Evolutionary conservation across 1,284 basidiomycete species (phyloP).

Genomic region (Boletus smithii): DNA sequence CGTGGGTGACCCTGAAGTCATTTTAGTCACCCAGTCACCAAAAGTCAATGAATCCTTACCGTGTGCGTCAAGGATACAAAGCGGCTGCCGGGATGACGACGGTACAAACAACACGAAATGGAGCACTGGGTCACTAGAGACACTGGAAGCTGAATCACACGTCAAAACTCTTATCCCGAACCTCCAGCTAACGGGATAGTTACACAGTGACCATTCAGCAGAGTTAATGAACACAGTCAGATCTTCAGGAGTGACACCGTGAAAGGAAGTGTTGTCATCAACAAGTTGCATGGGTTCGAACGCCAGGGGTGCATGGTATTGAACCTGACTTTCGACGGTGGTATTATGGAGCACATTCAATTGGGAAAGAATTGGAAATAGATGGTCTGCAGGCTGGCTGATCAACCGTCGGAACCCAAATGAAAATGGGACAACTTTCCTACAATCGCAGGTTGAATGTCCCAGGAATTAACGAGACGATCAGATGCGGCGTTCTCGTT

Average conservation of each 20-base stretch:
- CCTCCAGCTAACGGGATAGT: constrained; percentile 22
- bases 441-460: constrained; percentile 58
- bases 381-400: constrained; percentile 49
- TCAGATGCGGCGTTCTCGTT: constrained; percentile 84
- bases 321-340: constrained; percentile 90
- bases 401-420: constrained; percentile 15
- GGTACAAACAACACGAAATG: constrained; percentile 94
- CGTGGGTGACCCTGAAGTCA: constrained; percentile 40
- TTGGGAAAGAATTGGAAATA: constrained; percentile 62
- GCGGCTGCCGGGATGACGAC: constrained; percentile 61
- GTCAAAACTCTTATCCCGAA: constrained; percentile 12
- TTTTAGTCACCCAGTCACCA: constrained; percentile 8
- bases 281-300: constrained; percentile 60
- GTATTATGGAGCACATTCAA: constrained; percentile 80
- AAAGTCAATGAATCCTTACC: constrained; percentile 40
- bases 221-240: constrained; percentile 92
- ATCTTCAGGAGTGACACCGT: constrained; percentile 73
- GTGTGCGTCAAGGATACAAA: constrained; percentile 61
- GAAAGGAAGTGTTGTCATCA: constrained; percentile 36
- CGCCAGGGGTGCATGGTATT: constrained; percentile 87
- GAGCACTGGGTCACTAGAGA: constrained; percentile 87
- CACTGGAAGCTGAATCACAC: constrained; percentile 59
- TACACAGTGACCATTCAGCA: constrained; percentile 92
- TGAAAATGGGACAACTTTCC: constrained; percentile 44
- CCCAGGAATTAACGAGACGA: constrained; percentile 64